Evolutionary conservation across 2,329 filamentous ascomycete species (phyloP), one percentile per base, ranked within the genome.

Genomic region (Apiospora saccharicola): DNA sequence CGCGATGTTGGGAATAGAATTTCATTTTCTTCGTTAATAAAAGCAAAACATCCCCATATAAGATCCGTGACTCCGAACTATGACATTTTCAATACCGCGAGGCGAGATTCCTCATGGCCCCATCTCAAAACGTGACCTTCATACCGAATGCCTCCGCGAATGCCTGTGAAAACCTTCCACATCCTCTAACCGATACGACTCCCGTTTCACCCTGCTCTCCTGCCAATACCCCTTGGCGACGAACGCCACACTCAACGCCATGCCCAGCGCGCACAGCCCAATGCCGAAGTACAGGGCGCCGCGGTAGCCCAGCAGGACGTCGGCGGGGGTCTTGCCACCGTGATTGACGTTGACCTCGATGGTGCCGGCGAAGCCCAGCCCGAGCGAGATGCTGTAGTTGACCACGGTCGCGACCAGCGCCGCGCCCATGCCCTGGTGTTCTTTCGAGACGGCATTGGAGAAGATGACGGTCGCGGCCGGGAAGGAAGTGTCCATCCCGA

Each of bases 351-450:
- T 79, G 0, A 80, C 79, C 74, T 89, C 86, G 14, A 89, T 84
- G 0, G 86, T 89, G 0, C 86, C 88, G 0, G 87, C 88, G 71
- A 90, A 85, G 0, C 88, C 89, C 6, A 90, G 81, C 0, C 85
- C 86, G 22, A 90, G 78, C 1, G 85, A 86, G 47, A 90, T 89
- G 73, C 83, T 86, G 75, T 90, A 90, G 77, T 90, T 90, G 64
- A 90, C 85, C 46, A 89, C 80, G 0, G 88, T 90, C 71, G 85
- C 87, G 70, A 90, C 85, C 37, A 90, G 76, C 22, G 83, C 86
- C 5, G 79, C 79, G 7, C 78, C 80, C n/a, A 81, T 77, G 1
- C 79, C 80, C 71, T 80, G 79, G 69, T 80, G 78, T 46, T 76
- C 68, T 47, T 75, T 75, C 24, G 72, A 71, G 16, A 81, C 74